Conservation (phyloP, 306 rosid genomes). For the Quercus parvula region DNA sequence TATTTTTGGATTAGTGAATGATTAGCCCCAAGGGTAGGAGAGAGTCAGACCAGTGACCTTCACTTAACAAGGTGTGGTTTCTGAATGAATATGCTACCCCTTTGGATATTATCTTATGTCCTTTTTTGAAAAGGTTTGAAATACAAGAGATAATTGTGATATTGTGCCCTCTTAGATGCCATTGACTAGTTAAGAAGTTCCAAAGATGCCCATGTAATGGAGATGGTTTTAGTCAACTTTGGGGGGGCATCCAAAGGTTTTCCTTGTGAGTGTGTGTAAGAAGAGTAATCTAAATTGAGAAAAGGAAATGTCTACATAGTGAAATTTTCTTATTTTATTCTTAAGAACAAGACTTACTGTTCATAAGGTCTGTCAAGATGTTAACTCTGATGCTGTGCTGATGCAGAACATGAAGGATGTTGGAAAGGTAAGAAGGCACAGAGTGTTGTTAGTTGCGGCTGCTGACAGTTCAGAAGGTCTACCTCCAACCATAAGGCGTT, state of each 20-base stretch:
- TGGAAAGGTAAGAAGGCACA: conserved; percentile 51
- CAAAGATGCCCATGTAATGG: background rate
- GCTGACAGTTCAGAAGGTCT: conserved; percentile 89
- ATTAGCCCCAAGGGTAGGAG: background rate
- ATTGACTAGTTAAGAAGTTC: background rate
- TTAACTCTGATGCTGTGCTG: conserved; percentile 24
- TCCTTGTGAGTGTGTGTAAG: conserved; percentile 4
- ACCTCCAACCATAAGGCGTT: conserved; percentile 74
- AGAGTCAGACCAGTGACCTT: background rate
- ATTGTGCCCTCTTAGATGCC: background rate
- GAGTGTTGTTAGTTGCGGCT: conserved; percentile 72
- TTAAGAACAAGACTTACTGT: background rate
- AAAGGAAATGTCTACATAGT: background rate
- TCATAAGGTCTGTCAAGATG: conserved; percentile 2
- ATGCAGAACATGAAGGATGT: conserved; percentile 46
- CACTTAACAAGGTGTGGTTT: background rate
- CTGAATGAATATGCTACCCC: background rate
- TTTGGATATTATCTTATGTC: background rate
- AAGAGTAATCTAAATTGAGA: background rate
- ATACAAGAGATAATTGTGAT: background rate
- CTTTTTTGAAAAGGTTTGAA: background rate
- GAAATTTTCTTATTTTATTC: background rate
- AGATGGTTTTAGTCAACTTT: background rate
- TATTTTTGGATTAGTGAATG: background rate
- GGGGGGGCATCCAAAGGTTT: background rate